These are phyloP conservation scores for Rusavskia elegans DNA, from an alignment of 495 filamentous ascomycete genomes.

Conservation along the genomic window DNA sequence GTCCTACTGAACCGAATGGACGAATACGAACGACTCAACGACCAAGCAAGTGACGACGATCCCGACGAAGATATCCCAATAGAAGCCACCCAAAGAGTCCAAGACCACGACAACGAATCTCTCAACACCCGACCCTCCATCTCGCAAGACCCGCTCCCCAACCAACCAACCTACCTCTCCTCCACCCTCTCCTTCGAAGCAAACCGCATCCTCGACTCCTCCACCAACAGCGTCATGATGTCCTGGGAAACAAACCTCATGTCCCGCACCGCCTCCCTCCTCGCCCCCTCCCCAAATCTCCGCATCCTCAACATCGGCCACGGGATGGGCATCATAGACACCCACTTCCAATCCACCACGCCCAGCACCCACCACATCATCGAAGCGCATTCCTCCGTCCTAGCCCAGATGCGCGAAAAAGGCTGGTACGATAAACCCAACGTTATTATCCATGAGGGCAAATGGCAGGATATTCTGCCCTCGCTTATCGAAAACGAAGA, in stretches of 20 bases:
- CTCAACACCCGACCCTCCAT: background rate
- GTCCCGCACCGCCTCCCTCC: slow-evolving; percentile 51
- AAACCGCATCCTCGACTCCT: slow-evolving; percentile 62
- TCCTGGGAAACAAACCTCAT: slow-evolving; percentile 89
- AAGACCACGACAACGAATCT: background rate
- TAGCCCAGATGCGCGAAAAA: slow-evolving; percentile 46
- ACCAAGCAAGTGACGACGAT: slow-evolving; percentile 38
- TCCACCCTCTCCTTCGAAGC: slow-evolving; percentile 57
- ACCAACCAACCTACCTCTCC: slow-evolving; percentile 47
- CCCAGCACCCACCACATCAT: slow-evolving; percentile 69
- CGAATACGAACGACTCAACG: slow-evolving; percentile 58
- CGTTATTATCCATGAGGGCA: slow-evolving; percentile 52
- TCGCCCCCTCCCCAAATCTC: slow-evolving; percentile 42
- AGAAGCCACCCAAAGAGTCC: background rate
- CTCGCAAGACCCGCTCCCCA: background rate
- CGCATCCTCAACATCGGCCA: slow-evolving; percentile 84
- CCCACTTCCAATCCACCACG: slow-evolving; percentile 52
- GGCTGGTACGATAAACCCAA: slow-evolving; percentile 47
- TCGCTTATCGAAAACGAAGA: slow-evolving; percentile 35
- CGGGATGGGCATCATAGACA: slow-evolving; percentile 91
- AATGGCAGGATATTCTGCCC: slow-evolving; percentile 74
- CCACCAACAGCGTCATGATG: slow-evolving; percentile 93
- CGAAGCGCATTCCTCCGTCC: slow-evolving; percentile 77
- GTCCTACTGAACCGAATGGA: slow-evolving; percentile 62
- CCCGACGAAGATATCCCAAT: slow-evolving; percentile 11